These are phyloP conservation scores for Neurospora tetrasperma DNA, from an alignment of 495 filamentous ascomycete species.

Conservation along the genomic window DNA sequence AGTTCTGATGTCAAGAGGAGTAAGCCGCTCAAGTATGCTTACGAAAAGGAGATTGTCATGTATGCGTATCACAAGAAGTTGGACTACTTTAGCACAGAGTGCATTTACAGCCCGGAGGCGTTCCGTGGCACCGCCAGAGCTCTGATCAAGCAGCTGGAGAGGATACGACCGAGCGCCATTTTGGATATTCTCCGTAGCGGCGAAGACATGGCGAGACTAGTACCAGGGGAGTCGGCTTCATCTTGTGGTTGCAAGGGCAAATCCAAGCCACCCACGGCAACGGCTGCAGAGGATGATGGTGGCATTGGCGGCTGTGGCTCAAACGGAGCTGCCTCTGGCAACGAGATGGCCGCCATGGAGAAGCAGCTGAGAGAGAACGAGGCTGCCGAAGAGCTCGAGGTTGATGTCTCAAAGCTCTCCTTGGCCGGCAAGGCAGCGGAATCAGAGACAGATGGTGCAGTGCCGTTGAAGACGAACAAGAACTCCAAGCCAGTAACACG, in stretches of 20 bases:
- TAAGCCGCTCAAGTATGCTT: slow-evolving; percentile 95
- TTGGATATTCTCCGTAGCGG: slow-evolving; percentile 90
- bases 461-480: slow-evolving; percentile 10
- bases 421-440: slow-evolving; percentile 11
- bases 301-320: slow-evolving; percentile 62
- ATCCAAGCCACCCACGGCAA: slow-evolving; percentile 23
- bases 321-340: slow-evolving; percentile 58
- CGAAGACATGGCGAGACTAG: slow-evolving; percentile 87
- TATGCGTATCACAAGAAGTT: slow-evolving; percentile 94
- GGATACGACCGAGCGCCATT: slow-evolving; percentile 85
- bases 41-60: slow-evolving; percentile 97
- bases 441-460: slow-evolving; percentile 7
- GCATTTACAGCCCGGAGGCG: slow-evolving; percentile 97
- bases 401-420: slow-evolving; percentile 49
- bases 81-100: slow-evolving; percentile 97
- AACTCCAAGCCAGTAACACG: slow-evolving; percentile 21
- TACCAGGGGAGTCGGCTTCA: slow-evolving; percentile 46
- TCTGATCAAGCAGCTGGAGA: slow-evolving; percentile 90
- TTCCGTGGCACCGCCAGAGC: slow-evolving; percentile 86
- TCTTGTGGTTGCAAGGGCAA: slow-evolving; percentile 30
- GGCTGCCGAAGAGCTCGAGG: slow-evolving; percentile 52
- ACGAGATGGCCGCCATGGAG: slow-evolving; percentile 93
- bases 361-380: slow-evolving; percentile 59
- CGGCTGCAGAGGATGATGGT: slow-evolving; percentile 46
- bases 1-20: slow-evolving; percentile 75